These are phyloP conservation scores for Hypericum perforatum DNA, from an alignment of 345 rosid species.

Conservation along the genomic window DNA sequence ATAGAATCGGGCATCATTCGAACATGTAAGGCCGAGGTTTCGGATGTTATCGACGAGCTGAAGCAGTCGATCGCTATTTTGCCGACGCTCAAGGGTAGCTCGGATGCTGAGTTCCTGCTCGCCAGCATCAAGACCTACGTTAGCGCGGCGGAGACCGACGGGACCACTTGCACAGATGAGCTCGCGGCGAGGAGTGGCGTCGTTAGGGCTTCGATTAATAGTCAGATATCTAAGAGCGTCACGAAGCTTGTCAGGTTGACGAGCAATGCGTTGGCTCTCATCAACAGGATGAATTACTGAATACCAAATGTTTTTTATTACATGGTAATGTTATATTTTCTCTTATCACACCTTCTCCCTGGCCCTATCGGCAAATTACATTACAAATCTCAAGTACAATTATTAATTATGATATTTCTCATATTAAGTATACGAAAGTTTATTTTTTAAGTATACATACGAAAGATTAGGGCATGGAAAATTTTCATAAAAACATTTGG, in stretches of 20 bases:
- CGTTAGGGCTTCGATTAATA: conserved; percentile 33
- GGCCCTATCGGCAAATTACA: no score
- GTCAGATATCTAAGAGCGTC: conserved; percentile 28
- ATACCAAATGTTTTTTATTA: background rate
- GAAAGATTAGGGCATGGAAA: no score
- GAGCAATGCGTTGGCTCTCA: conserved; percentile 61
- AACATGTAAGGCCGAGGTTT: conserved; percentile 42
- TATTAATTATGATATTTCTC: no score
- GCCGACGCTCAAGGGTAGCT: conserved; percentile 13
- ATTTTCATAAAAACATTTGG: no score
- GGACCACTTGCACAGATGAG: conserved; percentile 59
- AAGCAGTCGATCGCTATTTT: conserved; percentile 33
- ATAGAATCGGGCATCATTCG: conserved; percentile 31
- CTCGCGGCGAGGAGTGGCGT: conserved; percentile 25
- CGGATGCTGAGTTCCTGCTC: conserved; percentile 23
- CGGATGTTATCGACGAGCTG: conserved; percentile 41
- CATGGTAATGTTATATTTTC: no score
- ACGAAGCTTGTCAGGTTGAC: conserved; percentile 33
- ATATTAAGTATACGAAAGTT: no score
- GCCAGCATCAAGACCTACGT: conserved; percentile 44
- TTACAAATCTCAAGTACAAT: no score
- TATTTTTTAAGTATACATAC: no score
- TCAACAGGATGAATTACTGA: conserved; percentile 21
- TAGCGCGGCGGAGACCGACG: conserved; percentile 62
- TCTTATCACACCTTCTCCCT: no score